Conservation (phyloP, 495 filamentous ascomycete species). For the Penicillium riverlandense region DNA sequence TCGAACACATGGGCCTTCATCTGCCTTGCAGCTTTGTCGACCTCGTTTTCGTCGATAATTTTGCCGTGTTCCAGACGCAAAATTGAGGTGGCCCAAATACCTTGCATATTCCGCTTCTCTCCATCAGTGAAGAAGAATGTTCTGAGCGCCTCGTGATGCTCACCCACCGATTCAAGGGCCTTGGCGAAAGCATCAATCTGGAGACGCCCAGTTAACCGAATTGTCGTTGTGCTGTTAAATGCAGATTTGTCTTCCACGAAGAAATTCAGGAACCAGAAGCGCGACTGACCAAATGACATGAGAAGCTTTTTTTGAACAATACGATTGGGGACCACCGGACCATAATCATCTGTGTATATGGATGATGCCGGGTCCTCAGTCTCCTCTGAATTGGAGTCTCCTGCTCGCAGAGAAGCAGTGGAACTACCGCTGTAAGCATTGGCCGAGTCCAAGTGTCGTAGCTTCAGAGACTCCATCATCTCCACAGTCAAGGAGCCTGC, state of each 20-base stretch:
- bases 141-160: constrained; percentile 37
- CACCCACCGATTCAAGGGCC: constrained; percentile 21
- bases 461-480: background rate
- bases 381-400: constrained; percentile 11
- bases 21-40: constrained; percentile 2
- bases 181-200: constrained; percentile 13
- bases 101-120: constrained; percentile 12
- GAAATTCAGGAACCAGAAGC: constrained; percentile 38
- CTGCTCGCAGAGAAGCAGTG: constrained; percentile 1
- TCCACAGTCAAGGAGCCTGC: background rate
- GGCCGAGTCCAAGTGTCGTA: constrained; percentile 1
- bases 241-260: constrained; percentile 27
- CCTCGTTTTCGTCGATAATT: constrained; percentile 5
- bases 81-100: constrained; percentile 9
- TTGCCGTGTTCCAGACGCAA: constrained; percentile 10
- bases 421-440: constrained; percentile 8
- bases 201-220: constrained; percentile 12
- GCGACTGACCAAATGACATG: constrained; percentile 34
- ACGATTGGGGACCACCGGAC: background rate
- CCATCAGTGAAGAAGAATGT: constrained; percentile 30
- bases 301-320: constrained; percentile 2
- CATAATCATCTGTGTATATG: background rate
- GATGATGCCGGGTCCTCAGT: constrained; percentile 7
- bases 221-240: constrained; percentile 22
- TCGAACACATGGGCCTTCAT: constrained; percentile 21